Evolutionary conservation across 768 basidiomycete species (phyloP).

Genomic region (Tylopilus plumbeoviolaceoides): DNA sequence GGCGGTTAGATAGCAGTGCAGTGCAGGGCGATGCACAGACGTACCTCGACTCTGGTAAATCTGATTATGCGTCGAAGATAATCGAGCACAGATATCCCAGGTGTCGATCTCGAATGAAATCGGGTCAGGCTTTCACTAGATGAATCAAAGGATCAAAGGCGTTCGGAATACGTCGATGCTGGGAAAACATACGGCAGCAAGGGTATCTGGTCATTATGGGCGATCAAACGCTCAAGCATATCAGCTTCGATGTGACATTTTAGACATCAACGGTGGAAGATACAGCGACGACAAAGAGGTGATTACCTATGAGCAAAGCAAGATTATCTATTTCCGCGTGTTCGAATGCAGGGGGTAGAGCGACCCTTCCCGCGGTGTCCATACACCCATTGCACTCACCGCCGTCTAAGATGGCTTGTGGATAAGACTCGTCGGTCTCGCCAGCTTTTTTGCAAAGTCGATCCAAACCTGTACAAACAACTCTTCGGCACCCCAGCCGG

Average conservation of each 20-base stretch:
- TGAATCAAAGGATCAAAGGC: slow-evolving; percentile 19
- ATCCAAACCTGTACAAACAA: slow-evolving; percentile 38
- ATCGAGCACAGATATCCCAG: slow-evolving; percentile 83
- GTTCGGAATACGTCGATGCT: slow-evolving; percentile 9
- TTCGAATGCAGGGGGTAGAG: slow-evolving; percentile 81
- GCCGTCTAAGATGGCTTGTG: slow-evolving; percentile 26
- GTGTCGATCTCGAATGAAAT: slow-evolving; percentile 92
- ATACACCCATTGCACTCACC: slow-evolving; percentile 68
- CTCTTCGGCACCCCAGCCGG: slow-evolving; percentile 19
- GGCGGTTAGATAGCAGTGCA: slow-evolving; percentile 7
- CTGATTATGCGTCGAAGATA: slow-evolving; percentile 92
- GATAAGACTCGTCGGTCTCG: slow-evolving; percentile 1
- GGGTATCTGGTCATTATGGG: slow-evolving; percentile 94
- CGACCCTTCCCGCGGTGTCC: slow-evolving; percentile 74
- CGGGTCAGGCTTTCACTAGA: slow-evolving; percentile 84
- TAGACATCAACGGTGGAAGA: slow-evolving; percentile 13
- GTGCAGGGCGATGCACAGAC: slow-evolving; percentile 18
- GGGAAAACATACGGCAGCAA: slow-evolving; percentile 65
- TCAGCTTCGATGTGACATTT: slow-evolving; percentile 55
- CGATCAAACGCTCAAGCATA: slow-evolving; percentile 93
- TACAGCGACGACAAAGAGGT: slow-evolving; percentile 23
- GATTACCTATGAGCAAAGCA: slow-evolving; percentile 81
- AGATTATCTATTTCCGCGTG: slow-evolving; percentile 79
- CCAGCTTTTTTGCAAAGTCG: not conserved
- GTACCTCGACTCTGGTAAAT: slow-evolving; percentile 94